Base-by-base conservation (phyloP, 495 filamentous ascomycete genomes). In the Tuber calosporum region DNA sequence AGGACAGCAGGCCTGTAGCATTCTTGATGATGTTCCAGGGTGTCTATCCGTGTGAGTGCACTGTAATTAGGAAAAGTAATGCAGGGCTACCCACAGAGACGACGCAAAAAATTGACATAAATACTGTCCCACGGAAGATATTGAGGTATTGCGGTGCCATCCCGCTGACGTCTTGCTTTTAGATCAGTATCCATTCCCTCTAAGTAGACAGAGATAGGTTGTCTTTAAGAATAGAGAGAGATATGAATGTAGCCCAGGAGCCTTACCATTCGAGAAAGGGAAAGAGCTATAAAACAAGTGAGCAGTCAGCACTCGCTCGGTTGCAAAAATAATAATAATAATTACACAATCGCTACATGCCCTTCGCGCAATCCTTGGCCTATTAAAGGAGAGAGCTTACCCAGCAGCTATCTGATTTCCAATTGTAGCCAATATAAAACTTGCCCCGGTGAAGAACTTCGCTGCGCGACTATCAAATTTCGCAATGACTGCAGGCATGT, bases 11-110 rank as follows among this genome's bases (percentile, higher is more conserved):
- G 3, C 81, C 79, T 7, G 82, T 75, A 11, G 85, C 85, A 45
- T 82, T 83, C 69, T 82, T 82, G 76, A 86, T 83, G 71, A 87
- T 87, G 67, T 85, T 85, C 86, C 86, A 87, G 9, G 85, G 85
- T 48, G 83, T 86, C 74, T 75, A 26, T 26, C 13, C 30, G 37
- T 58, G 37, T 75, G 71, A 40, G 66, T 37, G 38, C 42, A 30
- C 30, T 66, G 26, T 30, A 75, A 62, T 19, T 2, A 13, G 40
- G 72, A 69, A 4, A 37, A 45, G 48, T 15, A 13, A 20, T 3
- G 58, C 4, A 20, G 62, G 66, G 34, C 40, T 8, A 42, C 67
- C n/a, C 53, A 73, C 73, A 11, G 82, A 83, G 67, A 83, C 73
- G 22, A 86, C 82, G 72, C 84, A 84, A 78, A 84, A 83, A 30